Percentiles rank a stretch among this genome's conserved stretches.
These are phyloP conservation scores for Podospora anserina DNA, from an alignment of 495 filamentous ascomycete genomes.

Conservation along the genomic window DNA sequence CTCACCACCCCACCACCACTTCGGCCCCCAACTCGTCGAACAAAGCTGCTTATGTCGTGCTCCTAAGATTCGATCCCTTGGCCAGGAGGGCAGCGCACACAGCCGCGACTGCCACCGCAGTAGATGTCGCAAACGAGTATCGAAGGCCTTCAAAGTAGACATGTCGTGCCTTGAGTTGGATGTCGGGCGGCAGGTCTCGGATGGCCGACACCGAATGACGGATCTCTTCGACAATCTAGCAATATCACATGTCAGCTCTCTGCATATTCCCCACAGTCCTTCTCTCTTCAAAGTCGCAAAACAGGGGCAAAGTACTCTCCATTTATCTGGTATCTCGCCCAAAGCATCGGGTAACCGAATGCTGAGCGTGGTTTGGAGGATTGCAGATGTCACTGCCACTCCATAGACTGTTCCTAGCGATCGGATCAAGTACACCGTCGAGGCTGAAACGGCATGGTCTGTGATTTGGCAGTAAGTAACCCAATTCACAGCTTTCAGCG, in stretches of 20 bases:
- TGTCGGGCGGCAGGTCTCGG: constrained; percentile 51
- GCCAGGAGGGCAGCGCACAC: constrained; percentile 52
- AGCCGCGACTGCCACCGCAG: constrained; percentile 49
- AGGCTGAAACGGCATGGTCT: constrained; percentile 65
- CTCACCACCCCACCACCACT: background rate
- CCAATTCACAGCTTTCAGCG: background rate
- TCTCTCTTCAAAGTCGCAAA: background rate
- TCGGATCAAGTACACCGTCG: constrained; percentile 61
- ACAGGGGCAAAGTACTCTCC: constrained; percentile 55
- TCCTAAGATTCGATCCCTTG: constrained; percentile 45
- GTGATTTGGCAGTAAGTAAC: background rate
- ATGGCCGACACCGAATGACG: constrained; percentile 59
- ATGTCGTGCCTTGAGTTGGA: constrained; percentile 57
- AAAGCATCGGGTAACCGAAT: constrained; percentile 55
- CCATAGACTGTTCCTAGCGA: constrained; percentile 63
- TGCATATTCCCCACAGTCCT: background rate
- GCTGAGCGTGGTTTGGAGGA: constrained; percentile 62
- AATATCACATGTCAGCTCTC: background rate
- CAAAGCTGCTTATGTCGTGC: constrained; percentile 21
- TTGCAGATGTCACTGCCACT: constrained; percentile 59
- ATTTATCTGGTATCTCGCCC: constrained; percentile 62
- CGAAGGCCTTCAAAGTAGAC: constrained; percentile 59
- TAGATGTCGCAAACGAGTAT: constrained; percentile 54
- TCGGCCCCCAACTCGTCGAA: background rate
- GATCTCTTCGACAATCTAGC: constrained; percentile 58